phyloP scores from a whole-genome alignment of 73 alveolate genomes.

The Paramecium caudatum region DNA sequence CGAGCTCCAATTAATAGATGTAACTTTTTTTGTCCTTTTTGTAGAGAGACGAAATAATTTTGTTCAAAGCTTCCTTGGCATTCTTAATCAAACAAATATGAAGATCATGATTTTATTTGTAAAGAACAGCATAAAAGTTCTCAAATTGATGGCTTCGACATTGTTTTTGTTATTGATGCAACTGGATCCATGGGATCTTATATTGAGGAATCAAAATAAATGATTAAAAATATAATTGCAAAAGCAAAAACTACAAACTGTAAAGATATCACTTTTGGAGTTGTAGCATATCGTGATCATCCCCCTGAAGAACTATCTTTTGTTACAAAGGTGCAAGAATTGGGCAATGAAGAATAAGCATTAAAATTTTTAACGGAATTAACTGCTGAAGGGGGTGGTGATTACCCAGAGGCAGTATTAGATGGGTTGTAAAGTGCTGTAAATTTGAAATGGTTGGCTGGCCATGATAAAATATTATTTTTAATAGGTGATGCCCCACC shows the following conservation, averaged over 20 bases:
- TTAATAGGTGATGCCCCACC: constrained; percentile 52
- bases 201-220: background rate
- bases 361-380: background rate
- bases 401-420: constrained; percentile 58
- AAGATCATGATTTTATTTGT: background rate
- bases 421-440: background rate
- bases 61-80: constrained; percentile 54
- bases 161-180: constrained; percentile 43
- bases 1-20: background rate
- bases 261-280: background rate
- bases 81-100: background rate
- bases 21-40: constrained; percentile 19
- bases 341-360: background rate
- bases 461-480: background rate
- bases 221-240: background rate
- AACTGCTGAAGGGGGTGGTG: constrained; percentile 40
- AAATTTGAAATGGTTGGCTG: background rate
- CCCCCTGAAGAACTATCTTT: background rate
- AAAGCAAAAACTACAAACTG: background rate
- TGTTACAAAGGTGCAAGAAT: background rate
- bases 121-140: background rate
- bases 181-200: constrained; percentile 49
- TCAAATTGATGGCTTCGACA: background rate
- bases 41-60: background rate
- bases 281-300: constrained; percentile 35